These are phyloP conservation scores for Cercophora scortea DNA, from an alignment of 495 filamentous ascomycete genomes.

Conservation along the genomic window DNA sequence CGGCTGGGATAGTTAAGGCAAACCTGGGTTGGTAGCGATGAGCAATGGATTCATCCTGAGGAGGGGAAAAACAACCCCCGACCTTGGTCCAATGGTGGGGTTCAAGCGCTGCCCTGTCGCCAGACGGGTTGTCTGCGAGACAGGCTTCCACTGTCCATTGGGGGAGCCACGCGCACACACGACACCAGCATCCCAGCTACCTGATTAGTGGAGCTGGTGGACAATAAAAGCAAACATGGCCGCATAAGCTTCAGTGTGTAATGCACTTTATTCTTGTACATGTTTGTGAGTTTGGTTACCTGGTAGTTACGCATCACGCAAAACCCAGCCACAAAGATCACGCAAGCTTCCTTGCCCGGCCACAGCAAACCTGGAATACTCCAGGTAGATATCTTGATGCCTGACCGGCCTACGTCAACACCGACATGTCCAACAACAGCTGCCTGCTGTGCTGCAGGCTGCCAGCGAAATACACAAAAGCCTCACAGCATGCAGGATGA, in stretches of 20 bases:
- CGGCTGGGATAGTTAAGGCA: no score
- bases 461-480: no score
- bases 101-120: neutral
- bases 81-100: constrained; percentile 7
- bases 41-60: no score
- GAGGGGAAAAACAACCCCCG: constrained; percentile 18
- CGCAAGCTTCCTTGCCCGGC: neutral
- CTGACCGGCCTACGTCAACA: neutral
- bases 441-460: no score
- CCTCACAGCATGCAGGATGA: neutral
- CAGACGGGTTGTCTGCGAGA: constrained; percentile 13
- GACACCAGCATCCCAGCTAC: constrained; percentile 9
- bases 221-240: constrained; percentile 5
- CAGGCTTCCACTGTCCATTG: neutral
- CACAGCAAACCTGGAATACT: neutral
- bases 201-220: constrained; percentile 8
- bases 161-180: neutral
- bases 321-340: neutral
- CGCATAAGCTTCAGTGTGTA: neutral
- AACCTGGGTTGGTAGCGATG: no score
- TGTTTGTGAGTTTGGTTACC: no score
- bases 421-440: no score
- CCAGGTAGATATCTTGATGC: neutral
- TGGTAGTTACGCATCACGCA: neutral
- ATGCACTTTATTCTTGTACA: no score